Base-by-base conservation (phyloP, 768 basidiomycete genomes). In the Russula emetica region DNA sequence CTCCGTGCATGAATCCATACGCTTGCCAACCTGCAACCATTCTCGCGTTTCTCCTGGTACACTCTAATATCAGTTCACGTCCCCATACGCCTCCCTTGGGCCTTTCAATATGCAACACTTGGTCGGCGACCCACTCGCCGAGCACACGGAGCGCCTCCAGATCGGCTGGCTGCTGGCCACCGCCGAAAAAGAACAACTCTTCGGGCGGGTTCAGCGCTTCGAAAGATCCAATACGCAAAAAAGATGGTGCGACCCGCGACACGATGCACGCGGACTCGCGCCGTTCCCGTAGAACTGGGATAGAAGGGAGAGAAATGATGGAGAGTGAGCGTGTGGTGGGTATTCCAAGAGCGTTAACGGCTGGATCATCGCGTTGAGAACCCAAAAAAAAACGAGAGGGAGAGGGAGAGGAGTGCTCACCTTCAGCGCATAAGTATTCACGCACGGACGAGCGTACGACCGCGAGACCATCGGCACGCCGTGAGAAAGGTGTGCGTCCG, bases 21-120 rank as follows among this genome's bases (percentile, higher is more conserved):
- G 85, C 92, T 75, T 98, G 96, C 97, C 97, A 98, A 4, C 82
- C 88, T 11, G 94, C 97, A 0, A 94, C 91, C 90, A 95, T 98
- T 72, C 78, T 78, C 50, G 91, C 95, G 71, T 97, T 98, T 71
- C 94, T 78, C 73, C 82, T 83, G 18, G 92, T 86, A 0, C 85
- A 85, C 69, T 97, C 94, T 67, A 86, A 75, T 2, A 96, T 80
- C 51, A 98, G 73, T 51, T 82, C 78, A 71, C 79, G 79, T 5
- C 83, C 90, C 92, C 91, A 94, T 62, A 69, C 47, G 74, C 68
- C 66, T 72, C 65, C 65, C 71, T 71, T 55, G 64, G 82, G 69
- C 30, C 47, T 53, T 30, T 72, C 58, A 42, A 82, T 70, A 62
- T 78, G 80, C 55, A 92, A 73, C 18, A 94, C 87, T n/a, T 78